Evolutionary conservation across 1,284 basidiomycete species (phyloP), one percentile per base, ranked within the genome.

Genomic region (Tilletiopsis washingtonensis): DNA sequence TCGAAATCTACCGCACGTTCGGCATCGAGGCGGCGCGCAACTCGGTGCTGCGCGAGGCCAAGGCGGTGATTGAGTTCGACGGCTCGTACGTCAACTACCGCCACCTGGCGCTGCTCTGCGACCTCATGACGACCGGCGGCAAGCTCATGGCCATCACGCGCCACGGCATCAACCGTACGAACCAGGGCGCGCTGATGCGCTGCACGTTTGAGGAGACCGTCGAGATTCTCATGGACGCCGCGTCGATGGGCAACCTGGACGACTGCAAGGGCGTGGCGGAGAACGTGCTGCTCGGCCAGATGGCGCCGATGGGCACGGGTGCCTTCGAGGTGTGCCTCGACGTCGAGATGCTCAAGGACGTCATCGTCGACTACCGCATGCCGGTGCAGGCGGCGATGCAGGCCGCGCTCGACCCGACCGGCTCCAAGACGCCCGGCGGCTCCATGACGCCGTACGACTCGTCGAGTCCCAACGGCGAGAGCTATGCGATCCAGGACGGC

Each of bases 161-260:
- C 44, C 94, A 98, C 71, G 94, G 94, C 75, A 99, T 99, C 76
- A 98, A 98, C 76, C 84, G 93, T 49, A 88, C 93, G 25, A 69
- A 64, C 55, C 67, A 70, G 47, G 70, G 70, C 43, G 93, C 94
- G 1, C 80, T 98, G 47, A 97, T 98, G 85, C 81, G 94, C 43
- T 97, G 91, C 76, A 97, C 94, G 3, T 98, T 98, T 79, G 94
- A 98, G 75, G 94, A 98, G 79, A 98, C 94, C 0, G 94, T 97
- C 56, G 94, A 99, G 75, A 96, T 99, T 62, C 76, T 99, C 51
- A 91, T 98, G 84, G 94, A 99, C 74, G 94, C 94, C 0, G 94
- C 94, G 0, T 90, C 93, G 1, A 87, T 93, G 40, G 94, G 94
- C 49, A 93, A 98, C 77, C 86, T 90, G 74, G 94, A 98, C 63